phyloP scores from a whole-genome alignment of 331 rosid genomes.

The Malus hybrid region DNA sequence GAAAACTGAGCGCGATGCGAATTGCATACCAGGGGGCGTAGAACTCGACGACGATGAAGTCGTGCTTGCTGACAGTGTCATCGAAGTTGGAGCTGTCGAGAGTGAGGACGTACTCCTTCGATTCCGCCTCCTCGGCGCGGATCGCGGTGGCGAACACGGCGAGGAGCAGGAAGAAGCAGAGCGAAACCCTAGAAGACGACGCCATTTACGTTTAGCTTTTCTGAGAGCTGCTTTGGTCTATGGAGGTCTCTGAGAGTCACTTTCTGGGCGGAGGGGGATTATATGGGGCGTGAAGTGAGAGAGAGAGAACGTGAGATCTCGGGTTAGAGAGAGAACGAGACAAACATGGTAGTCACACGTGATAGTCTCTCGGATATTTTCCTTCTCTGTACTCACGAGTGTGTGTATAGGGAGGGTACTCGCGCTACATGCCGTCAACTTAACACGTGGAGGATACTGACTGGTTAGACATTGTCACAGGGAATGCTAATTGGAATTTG shows the following conservation, averaged over 20 bases:
- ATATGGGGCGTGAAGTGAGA: not conserved
- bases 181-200: slow-evolving; percentile 28
- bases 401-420: not conserved
- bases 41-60: slow-evolving; percentile 90
- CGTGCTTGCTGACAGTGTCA: slow-evolving; percentile 61
- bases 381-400: not conserved
- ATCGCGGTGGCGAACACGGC: slow-evolving; percentile 28
- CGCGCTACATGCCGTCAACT: not conserved
- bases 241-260: slow-evolving; percentile 5
- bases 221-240: not conserved
- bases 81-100: slow-evolving; percentile 74
- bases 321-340: not conserved
- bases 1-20: not conserved
- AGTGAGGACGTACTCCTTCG: slow-evolving; percentile 81
- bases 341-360: slow-evolving; percentile 41
- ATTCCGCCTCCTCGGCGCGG: slow-evolving; percentile 47
- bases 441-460: slow-evolving; percentile 22
- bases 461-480: slow-evolving; percentile 45
- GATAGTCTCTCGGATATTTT: slow-evolving; percentile 12
- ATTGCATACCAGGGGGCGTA: slow-evolving; percentile 74
- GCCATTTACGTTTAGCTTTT: slow-evolving; percentile 25
- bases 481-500: not conserved
- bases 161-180: slow-evolving; percentile 24
- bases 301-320: not conserved
- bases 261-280: not conserved